Evolutionary conservation across 2,329 filamentous ascomycete species (phyloP).

Genomic region (Diplodia mutila): DNA sequence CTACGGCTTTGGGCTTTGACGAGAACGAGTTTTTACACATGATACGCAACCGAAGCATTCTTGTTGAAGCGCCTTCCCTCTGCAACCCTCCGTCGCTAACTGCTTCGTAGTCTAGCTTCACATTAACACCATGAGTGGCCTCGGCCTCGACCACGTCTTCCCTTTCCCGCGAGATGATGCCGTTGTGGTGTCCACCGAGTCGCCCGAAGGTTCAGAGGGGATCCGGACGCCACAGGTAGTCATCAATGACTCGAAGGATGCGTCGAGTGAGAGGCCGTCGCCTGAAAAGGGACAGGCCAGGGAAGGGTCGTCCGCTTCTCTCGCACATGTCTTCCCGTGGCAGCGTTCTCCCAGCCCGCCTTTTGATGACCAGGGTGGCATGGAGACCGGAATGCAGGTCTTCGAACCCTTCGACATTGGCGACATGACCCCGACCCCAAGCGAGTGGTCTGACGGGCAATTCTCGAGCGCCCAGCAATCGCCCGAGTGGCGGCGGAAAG

Average conservation of each 20-base stretch:
- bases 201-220: not conserved
- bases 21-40: conserved; percentile 25
- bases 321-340: conserved; percentile 24
- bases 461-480: conserved; percentile 12
- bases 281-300: not conserved
- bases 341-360: conserved; percentile 15
- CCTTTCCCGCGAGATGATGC: conserved; percentile 9
- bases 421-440: conserved; percentile 18
- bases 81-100: not conserved
- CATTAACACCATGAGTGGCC: conserved; percentile 17
- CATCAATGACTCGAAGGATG: not conserved
- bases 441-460: conserved; percentile 17
- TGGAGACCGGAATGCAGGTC: conserved; percentile 17
- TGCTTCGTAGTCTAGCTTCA: not conserved
- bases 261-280: not conserved
- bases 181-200: not conserved
- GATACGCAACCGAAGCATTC: conserved; percentile 1
- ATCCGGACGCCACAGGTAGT: conserved; percentile 2
- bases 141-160: conserved; percentile 19
- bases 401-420: conserved; percentile 25
- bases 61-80: not conserved
- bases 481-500: conserved; percentile 6
- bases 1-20: conserved; percentile 22
- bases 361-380: conserved; percentile 4
- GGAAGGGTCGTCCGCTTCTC: not conserved